phyloP scores from a whole-genome alignment of 257 asterid species.

The Salvia miltiorrhiza region DNA sequence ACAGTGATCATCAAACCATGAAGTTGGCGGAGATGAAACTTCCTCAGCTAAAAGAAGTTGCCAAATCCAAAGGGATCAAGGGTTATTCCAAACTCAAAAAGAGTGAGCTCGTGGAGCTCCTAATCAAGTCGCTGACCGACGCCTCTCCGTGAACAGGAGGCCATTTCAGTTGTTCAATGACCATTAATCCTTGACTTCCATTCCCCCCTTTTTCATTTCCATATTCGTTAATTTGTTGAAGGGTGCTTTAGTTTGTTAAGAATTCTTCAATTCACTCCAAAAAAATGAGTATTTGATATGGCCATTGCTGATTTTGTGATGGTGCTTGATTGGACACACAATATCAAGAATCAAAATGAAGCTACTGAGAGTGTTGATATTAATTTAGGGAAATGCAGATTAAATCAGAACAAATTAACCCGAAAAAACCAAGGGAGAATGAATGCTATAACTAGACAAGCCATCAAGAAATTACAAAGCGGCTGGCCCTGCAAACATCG shows the following conservation, averaged over 20 bases:
- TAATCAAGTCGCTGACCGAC: conserved; percentile 23
- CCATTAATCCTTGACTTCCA: not conserved
- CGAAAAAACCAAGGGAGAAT: conserved; percentile 78
- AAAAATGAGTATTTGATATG: too few relatives aligned
- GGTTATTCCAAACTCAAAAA: conserved; percentile 75
- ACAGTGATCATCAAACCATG: conserved; percentile 14
- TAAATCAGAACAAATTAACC: conserved; percentile 42
- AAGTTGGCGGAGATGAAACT: conserved; percentile 59
- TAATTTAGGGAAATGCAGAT: not conserved
- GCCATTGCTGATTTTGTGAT: not conserved
- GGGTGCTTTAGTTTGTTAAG: not conserved
- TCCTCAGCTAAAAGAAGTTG: conserved; percentile 52
- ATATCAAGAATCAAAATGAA: not conserved
- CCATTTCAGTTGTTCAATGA: not conserved
- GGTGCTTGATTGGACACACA: not conserved
- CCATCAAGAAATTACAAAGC: conserved; percentile 68
- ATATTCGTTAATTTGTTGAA: conserved; percentile 1
- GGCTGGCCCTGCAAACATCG: conserved; percentile 60
- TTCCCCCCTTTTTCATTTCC: not conserved
- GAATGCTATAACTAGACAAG: conserved; percentile 63
- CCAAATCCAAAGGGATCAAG: conserved; percentile 64
- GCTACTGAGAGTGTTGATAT: too few relatives aligned
- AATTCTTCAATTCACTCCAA: not conserved
- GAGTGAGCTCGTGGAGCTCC: conserved; percentile 56
- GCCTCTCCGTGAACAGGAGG: conserved; percentile 4